These are phyloP conservation scores for Candida methanosorbosa DNA, from an alignment of 805 yeast species.

Conservation along the genomic window DNA sequence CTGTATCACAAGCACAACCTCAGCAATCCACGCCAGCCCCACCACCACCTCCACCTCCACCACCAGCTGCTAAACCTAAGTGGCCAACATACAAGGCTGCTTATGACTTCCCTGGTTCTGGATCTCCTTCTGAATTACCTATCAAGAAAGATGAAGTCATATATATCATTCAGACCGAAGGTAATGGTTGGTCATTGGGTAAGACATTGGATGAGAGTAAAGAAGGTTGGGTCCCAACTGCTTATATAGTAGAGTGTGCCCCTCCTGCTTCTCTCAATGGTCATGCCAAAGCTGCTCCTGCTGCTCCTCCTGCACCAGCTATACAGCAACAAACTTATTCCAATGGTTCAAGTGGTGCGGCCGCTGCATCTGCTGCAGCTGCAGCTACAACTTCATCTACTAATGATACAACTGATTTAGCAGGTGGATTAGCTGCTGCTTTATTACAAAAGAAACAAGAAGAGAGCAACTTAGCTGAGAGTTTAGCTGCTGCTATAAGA, in stretches of 20 bases:
- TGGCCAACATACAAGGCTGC: conserved; percentile 78
- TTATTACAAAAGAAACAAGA: conserved; percentile 53
- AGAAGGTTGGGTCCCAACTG: conserved; percentile 97
- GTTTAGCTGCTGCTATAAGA: conserved; percentile 80
- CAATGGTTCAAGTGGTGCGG: conserved; percentile 3
- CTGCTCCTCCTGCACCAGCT: conserved; percentile 13
- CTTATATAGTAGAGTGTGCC: conserved; percentile 63
- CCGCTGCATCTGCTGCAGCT: conserved; percentile 16
- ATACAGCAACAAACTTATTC: conserved; percentile 4
- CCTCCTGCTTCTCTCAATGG: conserved; percentile 33
- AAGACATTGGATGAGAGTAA: conserved; percentile 62
- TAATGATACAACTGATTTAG: conserved; percentile 12
- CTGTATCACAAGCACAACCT: conserved; percentile 6
- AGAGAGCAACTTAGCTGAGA: conserved; percentile 64
- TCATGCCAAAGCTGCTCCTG: conserved; percentile 24
- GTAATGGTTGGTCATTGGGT: conserved; percentile 93
- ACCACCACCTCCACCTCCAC: conserved; percentile 61
- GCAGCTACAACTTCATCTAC: conserved; percentile 11
- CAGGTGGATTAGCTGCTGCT: conserved; percentile 60
- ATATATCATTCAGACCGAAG: conserved; percentile 60
- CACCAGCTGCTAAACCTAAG: conserved; percentile 49
- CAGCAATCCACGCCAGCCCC: conserved; percentile 4
- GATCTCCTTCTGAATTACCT: conserved; percentile 74
- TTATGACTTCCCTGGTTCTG: conserved; percentile 84
- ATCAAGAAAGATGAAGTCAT: conserved; percentile 69